These are phyloP conservation scores for Tylopilus sp. DNA, from an alignment of 768 basidiomycete genomes.

Conservation along the genomic window DNA sequence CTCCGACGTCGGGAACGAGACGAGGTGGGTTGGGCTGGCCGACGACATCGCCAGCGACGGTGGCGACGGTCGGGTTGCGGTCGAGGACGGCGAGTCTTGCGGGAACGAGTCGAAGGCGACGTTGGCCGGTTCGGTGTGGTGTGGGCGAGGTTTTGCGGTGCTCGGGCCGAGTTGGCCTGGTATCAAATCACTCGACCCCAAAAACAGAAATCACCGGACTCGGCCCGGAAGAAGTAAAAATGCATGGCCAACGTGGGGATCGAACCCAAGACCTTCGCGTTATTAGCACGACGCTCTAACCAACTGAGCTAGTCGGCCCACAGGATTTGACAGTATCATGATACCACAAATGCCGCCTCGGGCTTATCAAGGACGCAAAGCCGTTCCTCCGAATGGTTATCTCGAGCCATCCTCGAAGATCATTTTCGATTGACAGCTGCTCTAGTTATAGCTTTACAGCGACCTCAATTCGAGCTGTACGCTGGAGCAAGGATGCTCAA, in stretches of 20 bases:
- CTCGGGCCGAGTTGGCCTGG: conserved; percentile 21
- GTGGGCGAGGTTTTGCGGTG: conserved; percentile 4
- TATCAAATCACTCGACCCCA: conserved; percentile 17
- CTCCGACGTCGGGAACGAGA: conserved; percentile 34
- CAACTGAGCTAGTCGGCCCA: conserved; percentile 33
- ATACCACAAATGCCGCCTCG: neutral
- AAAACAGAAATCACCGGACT: conserved; percentile 5
- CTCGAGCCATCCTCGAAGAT: too few species aligned
- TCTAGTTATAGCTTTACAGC: too few species aligned
- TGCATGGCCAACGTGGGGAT: conserved; percentile 65
- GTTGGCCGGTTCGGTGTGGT: neutral
- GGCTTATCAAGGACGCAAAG: too few species aligned
- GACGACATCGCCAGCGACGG: conserved; percentile 21
- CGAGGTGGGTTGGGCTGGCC: conserved; percentile 11
- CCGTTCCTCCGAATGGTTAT: too few species aligned
- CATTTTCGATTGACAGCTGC: too few species aligned
- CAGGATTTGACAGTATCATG: neutral
- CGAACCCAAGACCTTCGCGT: conserved; percentile 66
- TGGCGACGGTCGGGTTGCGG: conserved; percentile 7
- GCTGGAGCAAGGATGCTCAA: too few species aligned
- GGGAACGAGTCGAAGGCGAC: neutral
- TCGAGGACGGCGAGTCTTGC: conserved; percentile 1
- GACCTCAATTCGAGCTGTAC: too few species aligned
- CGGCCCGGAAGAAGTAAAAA: neutral
- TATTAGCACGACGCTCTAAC: conserved; percentile 35